Evolutionary conservation across 2,329 filamentous ascomycete genomes (phyloP), one percentile per base, ranked within the genome.

Genomic region (Penicillium sp.): DNA sequence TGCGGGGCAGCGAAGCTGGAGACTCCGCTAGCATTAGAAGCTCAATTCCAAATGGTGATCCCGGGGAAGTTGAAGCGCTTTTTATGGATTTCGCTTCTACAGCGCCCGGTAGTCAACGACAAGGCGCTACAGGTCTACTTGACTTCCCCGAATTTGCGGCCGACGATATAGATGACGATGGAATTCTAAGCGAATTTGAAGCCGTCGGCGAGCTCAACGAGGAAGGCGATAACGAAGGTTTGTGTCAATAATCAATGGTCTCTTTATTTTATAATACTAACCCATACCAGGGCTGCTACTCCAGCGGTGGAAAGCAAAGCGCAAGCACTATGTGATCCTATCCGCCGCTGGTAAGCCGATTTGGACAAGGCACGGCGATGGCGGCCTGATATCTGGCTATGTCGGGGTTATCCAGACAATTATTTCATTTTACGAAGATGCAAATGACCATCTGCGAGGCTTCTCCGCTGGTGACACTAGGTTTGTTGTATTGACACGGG

Each of bases 271-370:
- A 47, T 25, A 13, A 44, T 47, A 45, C 55, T 68, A 46, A 67
- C 21, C 3, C 39, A 23, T 46, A 23, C 12, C 54, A 73, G 71
- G 73, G 38, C 29, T 70, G 18, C 77, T 90, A 27, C 79, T 96
- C 39, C 76, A 79, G 16, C 80, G 86, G 60, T 99, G 92, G 92
- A 94, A 91, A 70, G 85, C 88, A 37, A 97, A 97, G 76, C 81
- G 92, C 59, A 99, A 99, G 74, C 94, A 99, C 74, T 99, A 96
- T 72, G 85, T 99, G 75, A 96, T 99, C 65, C 79, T 99, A 1
- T 97, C 94, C 3, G 93, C 91, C 15, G 93, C 95, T 10, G 94
- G 94, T 21, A 99, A 99, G 72, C 95, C 94, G 12, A 95, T 99
- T 46, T 99, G 93, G 80, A 97, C 91, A 67, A 85, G 95, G 46